A percentile compares a stretch with the other conserved stretches of the same genome.
Evolutionary conservation across 371 early-diverging fungal species (phyloP).

Genomic region (Apophysomyces variabilis): DNA sequence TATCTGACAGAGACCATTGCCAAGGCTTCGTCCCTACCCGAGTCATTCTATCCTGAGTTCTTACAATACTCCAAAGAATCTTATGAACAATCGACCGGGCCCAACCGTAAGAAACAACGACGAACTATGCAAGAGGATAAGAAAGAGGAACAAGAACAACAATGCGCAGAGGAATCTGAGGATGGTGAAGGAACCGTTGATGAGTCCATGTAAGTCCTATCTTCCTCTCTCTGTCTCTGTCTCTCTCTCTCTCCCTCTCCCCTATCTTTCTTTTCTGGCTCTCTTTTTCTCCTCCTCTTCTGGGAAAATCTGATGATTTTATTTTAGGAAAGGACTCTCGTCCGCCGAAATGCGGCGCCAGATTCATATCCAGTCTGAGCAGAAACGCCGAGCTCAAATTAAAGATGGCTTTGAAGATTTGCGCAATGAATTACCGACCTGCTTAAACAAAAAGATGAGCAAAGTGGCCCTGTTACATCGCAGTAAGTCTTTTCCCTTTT

Average conservation of each 20-base stretch:
- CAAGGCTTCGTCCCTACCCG: constrained; percentile 40
- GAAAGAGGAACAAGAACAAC: constrained; percentile 23
- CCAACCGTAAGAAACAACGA: constrained; percentile 38
- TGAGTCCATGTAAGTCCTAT: constrained; percentile 12
- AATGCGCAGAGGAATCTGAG: constrained; percentile 27
- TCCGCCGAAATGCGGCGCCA: constrained; percentile 44
- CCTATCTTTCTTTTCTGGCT: background rate
- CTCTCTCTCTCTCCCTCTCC: background rate
- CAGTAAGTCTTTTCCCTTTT: constrained; percentile 31
- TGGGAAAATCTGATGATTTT: no score
- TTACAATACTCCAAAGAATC: constrained; percentile 42
- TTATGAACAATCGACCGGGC: constrained; percentile 40
- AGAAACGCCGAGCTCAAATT: constrained; percentile 53
- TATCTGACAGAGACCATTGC: constrained; percentile 42
- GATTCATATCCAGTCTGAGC: constrained; percentile 56
- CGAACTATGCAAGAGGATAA: constrained; percentile 9
- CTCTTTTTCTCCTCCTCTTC: background rate
- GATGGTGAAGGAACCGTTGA: constrained; percentile 21
- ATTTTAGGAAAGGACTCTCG: constrained; percentile 18
- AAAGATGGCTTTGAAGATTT: constrained; percentile 46
- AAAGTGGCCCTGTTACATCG: constrained; percentile 42
- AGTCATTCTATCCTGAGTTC: constrained; percentile 44
- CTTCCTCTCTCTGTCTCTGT: background rate
- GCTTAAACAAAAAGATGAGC: constrained; percentile 43
- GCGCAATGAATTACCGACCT: constrained; percentile 37